Evolutionary conservation across 495 filamentous ascomycete species (phyloP).

Genomic region (Physcia stellaris): DNA sequence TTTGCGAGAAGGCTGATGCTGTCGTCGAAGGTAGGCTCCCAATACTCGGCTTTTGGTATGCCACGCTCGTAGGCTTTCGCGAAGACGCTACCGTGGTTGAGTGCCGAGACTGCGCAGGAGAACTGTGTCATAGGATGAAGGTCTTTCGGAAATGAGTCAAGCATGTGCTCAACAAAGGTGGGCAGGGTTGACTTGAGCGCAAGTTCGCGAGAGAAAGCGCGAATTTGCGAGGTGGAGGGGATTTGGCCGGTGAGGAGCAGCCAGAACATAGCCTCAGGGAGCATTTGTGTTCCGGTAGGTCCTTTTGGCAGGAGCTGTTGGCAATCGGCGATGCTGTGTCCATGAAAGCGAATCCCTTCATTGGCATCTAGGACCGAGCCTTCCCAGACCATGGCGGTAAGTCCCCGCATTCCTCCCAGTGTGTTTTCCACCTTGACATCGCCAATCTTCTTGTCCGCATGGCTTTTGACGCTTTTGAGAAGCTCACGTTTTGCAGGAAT

Average conservation of each 20-base stretch:
- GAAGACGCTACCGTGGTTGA: conserved; percentile 86
- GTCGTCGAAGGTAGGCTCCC: conserved; percentile 97
- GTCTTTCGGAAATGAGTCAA: conserved; percentile 75
- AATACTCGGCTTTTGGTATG: conserved; percentile 87
- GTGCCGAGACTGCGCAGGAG: conserved; percentile 79
- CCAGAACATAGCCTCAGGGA: conserved; percentile 99
- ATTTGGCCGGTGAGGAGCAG: conserved; percentile 88
- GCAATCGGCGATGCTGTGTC: conserved; percentile 95
- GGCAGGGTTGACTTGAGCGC: conserved; percentile 81
- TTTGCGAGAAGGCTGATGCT: conserved; percentile 87
- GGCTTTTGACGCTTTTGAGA: conserved; percentile 76
- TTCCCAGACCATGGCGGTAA: conserved; percentile 98
- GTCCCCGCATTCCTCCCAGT: conserved; percentile 91
- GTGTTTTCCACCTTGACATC: conserved; percentile 90
- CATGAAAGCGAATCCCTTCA: conserved; percentile 97
- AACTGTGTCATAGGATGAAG: conserved; percentile 99
- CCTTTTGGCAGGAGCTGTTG: conserved; percentile 88
- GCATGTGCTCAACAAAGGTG: conserved; percentile 68
- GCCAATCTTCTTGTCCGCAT: conserved; percentile 70
- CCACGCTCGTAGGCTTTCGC: conserved; percentile 86
- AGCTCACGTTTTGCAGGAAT: conserved; percentile 91
- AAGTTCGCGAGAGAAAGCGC: conserved; percentile 67
- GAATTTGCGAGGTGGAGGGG: conserved; percentile 67
- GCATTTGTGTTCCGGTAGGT: conserved; percentile 90
- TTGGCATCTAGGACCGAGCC: conserved; percentile 92